Base-by-base conservation (phyloP, 116 monocot species). In the Thalassia testudinum region DNA sequence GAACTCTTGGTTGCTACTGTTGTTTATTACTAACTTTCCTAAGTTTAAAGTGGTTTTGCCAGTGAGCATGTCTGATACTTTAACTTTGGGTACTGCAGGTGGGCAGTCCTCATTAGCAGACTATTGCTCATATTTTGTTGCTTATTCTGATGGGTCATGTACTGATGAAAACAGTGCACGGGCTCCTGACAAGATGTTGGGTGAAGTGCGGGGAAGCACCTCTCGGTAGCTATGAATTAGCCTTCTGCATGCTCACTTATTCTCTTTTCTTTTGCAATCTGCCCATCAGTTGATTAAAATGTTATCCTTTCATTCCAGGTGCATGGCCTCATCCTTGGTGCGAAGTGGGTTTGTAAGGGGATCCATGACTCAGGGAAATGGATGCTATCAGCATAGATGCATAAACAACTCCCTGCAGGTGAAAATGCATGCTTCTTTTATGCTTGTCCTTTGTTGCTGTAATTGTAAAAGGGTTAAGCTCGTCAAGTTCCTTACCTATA, bases 111-210 rank as follows among this genome's bases (percentile, higher is more conserved):
- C 89, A 27, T 66, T 97, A 70, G 97, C 97, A 19, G 97, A 97
- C 34, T 97, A 97, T 71, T 97, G 97, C 67, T 77, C 97, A 40
- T 97, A 97, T 64, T 97, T 77, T 68, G 89, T 97, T 42, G 89
- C 97, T 55, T 97, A 97, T 75, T 88, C 97, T 62, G 97, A 97
- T 85, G 97, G 97, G 53, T 88, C 85, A 26, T 97, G 97, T 65
- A 97, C 97, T 19, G 89, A 97, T 29, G 54, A 59, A 56, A 97
- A 81, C 58, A 85, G 89, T 59, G 89, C 89, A 56, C 62, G 97
- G 26, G 58, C 81, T 30, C 97, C 97, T 50, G 97, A 97, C 72
- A 76, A 74, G 72, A 88, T 97, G 89, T 66, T 97, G 29, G 97
- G 97, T 54, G 97, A 97, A 71, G 77, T 85, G 42, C 75, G 97